Percentiles rank a stretch among this genome's conserved stretches.
These are phyloP conservation scores for Trichoderma gamsii DNA, from an alignment of 495 filamentous ascomycete species.

Conservation along the genomic window DNA sequence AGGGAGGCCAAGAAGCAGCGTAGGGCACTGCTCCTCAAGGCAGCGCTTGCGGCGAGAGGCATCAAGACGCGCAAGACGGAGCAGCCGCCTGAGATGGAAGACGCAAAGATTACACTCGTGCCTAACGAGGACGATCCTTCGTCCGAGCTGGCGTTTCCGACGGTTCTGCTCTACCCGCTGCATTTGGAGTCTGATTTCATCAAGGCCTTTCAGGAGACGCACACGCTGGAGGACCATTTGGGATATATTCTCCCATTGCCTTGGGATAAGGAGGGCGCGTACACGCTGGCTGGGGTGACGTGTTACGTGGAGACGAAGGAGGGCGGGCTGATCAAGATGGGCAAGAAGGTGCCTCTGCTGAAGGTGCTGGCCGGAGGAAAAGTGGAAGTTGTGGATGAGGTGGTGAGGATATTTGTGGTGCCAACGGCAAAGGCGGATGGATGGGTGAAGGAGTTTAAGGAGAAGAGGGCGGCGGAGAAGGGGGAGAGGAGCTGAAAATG, in stretches of 20 bases:
- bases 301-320: slow-evolving; percentile 79
- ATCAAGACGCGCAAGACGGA: slow-evolving; percentile 61
- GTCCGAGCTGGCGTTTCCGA: slow-evolving; percentile 66
- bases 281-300: slow-evolving; percentile 61
- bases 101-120: slow-evolving; percentile 57
- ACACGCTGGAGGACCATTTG: slow-evolving; percentile 64
- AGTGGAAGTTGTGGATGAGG: slow-evolving; percentile 78
- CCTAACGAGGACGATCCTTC: slow-evolving; percentile 69
- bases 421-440: slow-evolving; percentile 56
- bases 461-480: slow-evolving; percentile 47
- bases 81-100: slow-evolving; percentile 77
- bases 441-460: slow-evolving; percentile 85
- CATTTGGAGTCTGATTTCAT: slow-evolving; percentile 81
- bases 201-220: slow-evolving; percentile 71
- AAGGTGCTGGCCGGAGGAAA: slow-evolving; percentile 71
- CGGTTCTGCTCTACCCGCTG: slow-evolving; percentile 73
- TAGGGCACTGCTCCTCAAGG: slow-evolving; percentile 53
- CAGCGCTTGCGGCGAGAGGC: slow-evolving; percentile 68
- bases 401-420: slow-evolving; percentile 75
- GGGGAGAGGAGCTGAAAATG: slow-evolving; percentile 15
- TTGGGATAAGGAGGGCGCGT: slow-evolving; percentile 75
- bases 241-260: slow-evolving; percentile 71
- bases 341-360: slow-evolving; percentile 72
- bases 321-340: slow-evolving; percentile 81
- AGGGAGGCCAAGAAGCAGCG: slow-evolving; percentile 40